Evolutionary conservation across 164 flowering plant species (phyloP).

Genomic region (grape (Vitis vinifera)): DNA sequence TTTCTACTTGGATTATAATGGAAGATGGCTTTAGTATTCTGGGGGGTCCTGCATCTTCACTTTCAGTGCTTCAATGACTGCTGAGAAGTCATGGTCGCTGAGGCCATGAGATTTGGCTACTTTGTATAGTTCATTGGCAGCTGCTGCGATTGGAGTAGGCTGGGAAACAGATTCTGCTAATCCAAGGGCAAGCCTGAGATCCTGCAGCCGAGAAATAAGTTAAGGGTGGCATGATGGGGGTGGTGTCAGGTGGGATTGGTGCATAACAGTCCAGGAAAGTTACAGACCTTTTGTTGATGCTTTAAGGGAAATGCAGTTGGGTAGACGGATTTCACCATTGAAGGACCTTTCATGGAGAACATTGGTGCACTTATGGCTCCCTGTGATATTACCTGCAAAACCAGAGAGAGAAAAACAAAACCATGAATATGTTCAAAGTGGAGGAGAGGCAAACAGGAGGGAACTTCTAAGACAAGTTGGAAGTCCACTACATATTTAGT

Average conservation of each 20-base stretch:
- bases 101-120: conserved; percentile 83
- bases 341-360: conserved; percentile 86
- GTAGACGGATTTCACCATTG: conserved; percentile 77
- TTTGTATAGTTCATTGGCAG: conserved; percentile 86
- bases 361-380: conserved; percentile 96
- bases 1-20: too few relatives aligned
- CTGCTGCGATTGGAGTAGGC: conserved; percentile 90
- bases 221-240: too few relatives aligned
- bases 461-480: too few relatives aligned
- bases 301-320: conserved; percentile 92
- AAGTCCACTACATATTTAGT: too few relatives aligned
- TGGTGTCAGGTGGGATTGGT: too few relatives aligned
- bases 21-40: neutral
- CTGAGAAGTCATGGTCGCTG: conserved; percentile 84
- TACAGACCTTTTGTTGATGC: conserved; percentile 92
- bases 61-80: conserved; percentile 84
- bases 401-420: neutral
- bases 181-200: conserved; percentile 77
- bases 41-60: conserved; percentile 27
- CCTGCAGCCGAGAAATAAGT: conserved; percentile 34
- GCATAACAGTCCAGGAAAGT: neutral
- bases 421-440: neutral
- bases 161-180: conserved; percentile 79
- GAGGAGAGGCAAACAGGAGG: too few relatives aligned
- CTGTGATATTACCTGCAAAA: conserved; percentile 76